Base-by-base conservation (phyloP, 2,329 filamentous ascomycete genomes). In the Fusarium sambucinum region DNA sequence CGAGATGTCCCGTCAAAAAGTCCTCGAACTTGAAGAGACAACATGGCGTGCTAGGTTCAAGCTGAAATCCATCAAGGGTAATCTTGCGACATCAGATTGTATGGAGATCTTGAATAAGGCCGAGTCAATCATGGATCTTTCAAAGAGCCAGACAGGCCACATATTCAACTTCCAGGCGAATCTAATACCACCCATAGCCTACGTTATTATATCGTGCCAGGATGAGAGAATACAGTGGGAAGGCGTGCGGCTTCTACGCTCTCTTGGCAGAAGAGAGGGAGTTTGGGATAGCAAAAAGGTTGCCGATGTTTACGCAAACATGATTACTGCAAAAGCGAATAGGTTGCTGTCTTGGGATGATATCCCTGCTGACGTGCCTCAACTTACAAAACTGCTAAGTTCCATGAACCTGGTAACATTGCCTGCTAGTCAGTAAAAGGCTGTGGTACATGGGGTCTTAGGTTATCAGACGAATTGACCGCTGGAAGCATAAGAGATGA, bases 281-380 rank as follows among this genome's bases (percentile, higher is more conserved):
- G 38, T 67, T n/a, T 67, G 64, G 63, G 64, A 67, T 23, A 67
- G 64, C 12, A 46, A n/a, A 5, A 57, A 35, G 21, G 38, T 67
- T 38, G 64, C 64, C 2, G 53, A 63, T 3, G 32, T 67, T 1
- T 67, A 67, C 7, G 41, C 54, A 5, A 14, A 38, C 0, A 64
- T 64, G 59, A 64, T 64, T 1, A 64, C 16, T n/a, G 61, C 61
- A 1, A 64, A 44, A 4, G 5, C 19, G 1, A 63, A 42, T 0
- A 52, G 21, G 8, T 23, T 64, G 2, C 4, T 64, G 3, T 37
- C 52, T 1, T 64, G 61, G 61, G 52, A 64, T 8, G 46, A 59
- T 0, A 35, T 64, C 13, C 61, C 61, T 7, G 13, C 40, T 29
- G 53, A 58, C 7, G 61, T 64, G 11, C 61, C 61, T 16, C 52